These are phyloP conservation scores for Senna siamea DNA, from an alignment of 306 rosid species.

Conservation along the genomic window DNA sequence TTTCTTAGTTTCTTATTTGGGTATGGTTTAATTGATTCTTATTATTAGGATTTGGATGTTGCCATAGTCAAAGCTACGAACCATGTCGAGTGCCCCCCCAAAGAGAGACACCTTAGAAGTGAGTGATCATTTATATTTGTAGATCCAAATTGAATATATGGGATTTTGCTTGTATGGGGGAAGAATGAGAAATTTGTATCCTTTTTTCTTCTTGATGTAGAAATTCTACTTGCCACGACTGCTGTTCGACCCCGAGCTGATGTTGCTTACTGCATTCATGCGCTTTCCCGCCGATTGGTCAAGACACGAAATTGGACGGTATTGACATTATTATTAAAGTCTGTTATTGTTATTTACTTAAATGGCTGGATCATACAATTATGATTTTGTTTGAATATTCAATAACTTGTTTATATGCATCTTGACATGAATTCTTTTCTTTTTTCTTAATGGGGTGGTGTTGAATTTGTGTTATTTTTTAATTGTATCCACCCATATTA, in stretches of 20 bases:
- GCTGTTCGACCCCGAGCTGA: constrained; percentile 92
- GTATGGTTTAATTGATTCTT: constrained; percentile 33
- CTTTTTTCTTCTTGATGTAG: constrained; percentile 28
- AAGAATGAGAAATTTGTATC: too few species aligned
- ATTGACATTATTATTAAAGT: constrained; percentile 11
- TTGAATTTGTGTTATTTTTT: constrained; percentile 13
- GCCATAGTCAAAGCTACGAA: constrained; percentile 99
- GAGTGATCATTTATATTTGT: constrained; percentile 43
- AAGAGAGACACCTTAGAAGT: constrained; percentile 96
- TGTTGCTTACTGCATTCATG: constrained; percentile 98
- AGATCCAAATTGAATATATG: constrained; percentile 50
- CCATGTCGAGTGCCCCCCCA: constrained; percentile 97
- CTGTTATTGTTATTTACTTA: neutral
- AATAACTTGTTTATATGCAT: constrained; percentile 9
- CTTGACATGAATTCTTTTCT: constrained; percentile 11
- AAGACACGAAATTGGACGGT: constrained; percentile 99
- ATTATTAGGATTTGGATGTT: constrained; percentile 96
- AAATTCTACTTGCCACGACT: constrained; percentile 67
- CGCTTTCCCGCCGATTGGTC: constrained; percentile 81
- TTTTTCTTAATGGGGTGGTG: neutral
- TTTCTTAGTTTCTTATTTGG: constrained; percentile 19
- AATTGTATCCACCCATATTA: neutral
- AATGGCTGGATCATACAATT: neutral
- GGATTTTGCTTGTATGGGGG: constrained; percentile 16
- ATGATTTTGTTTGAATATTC: constrained; percentile 20